A percentile compares a stretch with the other conserved stretches of the same genome.
Conservation (phyloP, 2,329 filamentous ascomycete species). For the Colletotrichum destructivum region DNA sequence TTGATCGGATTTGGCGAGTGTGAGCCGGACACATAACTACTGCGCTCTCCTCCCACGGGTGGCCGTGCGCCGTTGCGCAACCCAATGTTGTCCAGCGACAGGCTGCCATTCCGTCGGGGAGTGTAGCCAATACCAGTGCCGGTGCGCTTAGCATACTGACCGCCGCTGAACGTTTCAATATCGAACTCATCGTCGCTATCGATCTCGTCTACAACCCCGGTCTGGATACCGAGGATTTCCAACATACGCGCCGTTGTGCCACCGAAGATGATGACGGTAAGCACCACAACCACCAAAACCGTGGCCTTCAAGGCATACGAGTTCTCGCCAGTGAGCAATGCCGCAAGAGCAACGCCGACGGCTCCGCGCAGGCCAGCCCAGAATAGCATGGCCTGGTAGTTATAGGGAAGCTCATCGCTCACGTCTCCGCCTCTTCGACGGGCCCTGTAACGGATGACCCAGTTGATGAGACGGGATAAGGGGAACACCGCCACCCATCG, state of each 20-base stretch:
- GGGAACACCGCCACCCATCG: slow-evolving; percentile 97
- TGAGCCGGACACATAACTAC: slow-evolving; percentile 69
- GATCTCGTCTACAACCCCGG: slow-evolving; percentile 95
- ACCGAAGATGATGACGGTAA: slow-evolving; percentile 99
- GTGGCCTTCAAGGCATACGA: slow-evolving; percentile 89
- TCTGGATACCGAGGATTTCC: slow-evolving; percentile 96
- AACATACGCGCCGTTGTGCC: slow-evolving; percentile 98
- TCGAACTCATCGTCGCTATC: slow-evolving; percentile 99
- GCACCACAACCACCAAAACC: slow-evolving; percentile 95
- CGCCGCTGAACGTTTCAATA: slow-evolving; percentile 82
- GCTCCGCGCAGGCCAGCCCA: slow-evolving; percentile 97
- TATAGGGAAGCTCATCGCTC: slow-evolving; percentile 90
- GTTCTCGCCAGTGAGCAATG: slow-evolving; percentile 87
- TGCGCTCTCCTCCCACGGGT: slow-evolving; percentile 44
- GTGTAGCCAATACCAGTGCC: slow-evolving; percentile 84
- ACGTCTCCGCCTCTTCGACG: slow-evolving; percentile 80
- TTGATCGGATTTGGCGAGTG: slow-evolving; percentile 62
- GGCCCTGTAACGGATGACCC: slow-evolving; percentile 90
- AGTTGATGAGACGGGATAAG: slow-evolving; percentile 90
- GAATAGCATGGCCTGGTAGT: slow-evolving; percentile 99
- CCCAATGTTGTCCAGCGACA: slow-evolving; percentile 69
- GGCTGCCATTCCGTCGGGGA: slow-evolving; percentile 76
- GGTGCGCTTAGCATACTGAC: slow-evolving; percentile 85
- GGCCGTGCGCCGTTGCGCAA: slow-evolving; percentile 42
- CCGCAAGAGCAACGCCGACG: slow-evolving; percentile 94